phyloP scores from a whole-genome alignment of 2,329 filamentous ascomycete species.

The Trichothecium roseum region DNA sequence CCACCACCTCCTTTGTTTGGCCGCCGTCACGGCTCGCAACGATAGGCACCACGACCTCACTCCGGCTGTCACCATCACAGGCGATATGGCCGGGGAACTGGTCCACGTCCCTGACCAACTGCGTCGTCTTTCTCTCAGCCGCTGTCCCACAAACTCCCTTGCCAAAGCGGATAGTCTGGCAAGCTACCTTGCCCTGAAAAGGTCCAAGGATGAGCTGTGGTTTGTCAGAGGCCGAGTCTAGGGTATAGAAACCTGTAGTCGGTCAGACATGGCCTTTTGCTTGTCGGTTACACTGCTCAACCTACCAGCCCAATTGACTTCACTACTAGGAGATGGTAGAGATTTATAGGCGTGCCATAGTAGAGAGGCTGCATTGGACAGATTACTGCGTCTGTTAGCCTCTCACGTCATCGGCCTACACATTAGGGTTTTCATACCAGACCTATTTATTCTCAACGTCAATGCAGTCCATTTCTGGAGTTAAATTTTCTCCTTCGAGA shows the following conservation, averaged over 20 bases:
- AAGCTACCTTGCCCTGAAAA: slow-evolving; percentile 72
- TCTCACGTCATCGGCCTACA: too few species aligned
- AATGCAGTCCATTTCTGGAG: slow-evolving; percentile 1
- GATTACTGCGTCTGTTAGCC: too few species aligned
- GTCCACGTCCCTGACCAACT: slow-evolving; percentile 61
- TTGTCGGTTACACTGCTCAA: not conserved
- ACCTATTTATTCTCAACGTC: slow-evolving; percentile 7
- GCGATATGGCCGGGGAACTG: slow-evolving; percentile 72
- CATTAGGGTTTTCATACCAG: slow-evolving; percentile 9
- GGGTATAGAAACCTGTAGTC: slow-evolving; percentile 61
- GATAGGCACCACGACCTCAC: slow-evolving; percentile 76
- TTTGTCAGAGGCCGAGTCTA: slow-evolving; percentile 36
- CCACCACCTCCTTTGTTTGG: slow-evolving; percentile 41
- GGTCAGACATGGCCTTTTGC: slow-evolving; percentile 2
- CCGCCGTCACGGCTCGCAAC: slow-evolving; percentile 23
- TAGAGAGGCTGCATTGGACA: slow-evolving; percentile 64
- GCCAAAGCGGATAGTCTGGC: slow-evolving; percentile 65
- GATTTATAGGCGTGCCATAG: slow-evolving; percentile 75
- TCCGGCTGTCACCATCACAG: slow-evolving; percentile 64
- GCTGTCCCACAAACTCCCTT: slow-evolving; percentile 68
- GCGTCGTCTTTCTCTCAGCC: slow-evolving; percentile 48
- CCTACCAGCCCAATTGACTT: slow-evolving; percentile 68
- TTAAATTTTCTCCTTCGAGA: too few species aligned
- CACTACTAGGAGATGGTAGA: slow-evolving; percentile 50
- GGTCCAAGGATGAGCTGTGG: slow-evolving; percentile 63